Evolutionary conservation across 1,139 yeast genomes (phyloP).

Genomic region (Oligophagozyma castellii): DNA sequence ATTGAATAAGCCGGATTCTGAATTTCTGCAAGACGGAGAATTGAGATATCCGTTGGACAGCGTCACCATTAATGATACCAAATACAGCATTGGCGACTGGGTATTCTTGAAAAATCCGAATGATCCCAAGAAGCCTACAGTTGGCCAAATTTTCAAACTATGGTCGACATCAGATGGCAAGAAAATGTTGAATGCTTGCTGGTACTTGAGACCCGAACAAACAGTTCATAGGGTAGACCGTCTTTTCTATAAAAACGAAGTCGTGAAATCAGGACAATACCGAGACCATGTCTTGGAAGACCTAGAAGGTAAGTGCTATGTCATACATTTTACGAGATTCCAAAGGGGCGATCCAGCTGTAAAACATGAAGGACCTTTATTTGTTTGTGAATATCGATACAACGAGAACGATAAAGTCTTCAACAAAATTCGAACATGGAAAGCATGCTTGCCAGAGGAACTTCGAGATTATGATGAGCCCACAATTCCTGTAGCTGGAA

Average conservation of each 20-base stretch:
- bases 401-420: constrained; percentile 82
- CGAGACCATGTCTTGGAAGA: constrained; percentile 85
- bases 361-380: constrained; percentile 70
- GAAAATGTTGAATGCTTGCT: constrained; percentile 83
- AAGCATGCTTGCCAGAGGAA: constrained; percentile 95
- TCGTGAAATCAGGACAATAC: constrained; percentile 92
- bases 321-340: constrained; percentile 84
- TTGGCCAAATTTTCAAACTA: constrained; percentile 83
- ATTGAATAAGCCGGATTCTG: constrained; percentile 67
- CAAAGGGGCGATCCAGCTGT: constrained; percentile 91
- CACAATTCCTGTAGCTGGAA: constrained; percentile 44
- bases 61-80: constrained; percentile 55
- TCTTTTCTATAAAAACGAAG: constrained; percentile 83
- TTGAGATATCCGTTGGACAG: constrained; percentile 68
- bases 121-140: constrained; percentile 77
- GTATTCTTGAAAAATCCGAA: constrained; percentile 74
- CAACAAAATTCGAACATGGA: constrained; percentile 95
- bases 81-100: constrained; percentile 90
- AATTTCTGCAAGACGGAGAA: constrained; percentile 55
- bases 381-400: constrained; percentile 89
- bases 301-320: constrained; percentile 86
- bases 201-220: constrained; percentile 97
- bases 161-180: constrained; percentile 79
- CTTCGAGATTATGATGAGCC: constrained; percentile 79
- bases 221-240: constrained; percentile 88